Evolutionary conservation across 2,329 filamentous ascomycete species (phyloP), one percentile per base, ranked within the genome.

Genomic region (Akanthomyces lecanii): DNA sequence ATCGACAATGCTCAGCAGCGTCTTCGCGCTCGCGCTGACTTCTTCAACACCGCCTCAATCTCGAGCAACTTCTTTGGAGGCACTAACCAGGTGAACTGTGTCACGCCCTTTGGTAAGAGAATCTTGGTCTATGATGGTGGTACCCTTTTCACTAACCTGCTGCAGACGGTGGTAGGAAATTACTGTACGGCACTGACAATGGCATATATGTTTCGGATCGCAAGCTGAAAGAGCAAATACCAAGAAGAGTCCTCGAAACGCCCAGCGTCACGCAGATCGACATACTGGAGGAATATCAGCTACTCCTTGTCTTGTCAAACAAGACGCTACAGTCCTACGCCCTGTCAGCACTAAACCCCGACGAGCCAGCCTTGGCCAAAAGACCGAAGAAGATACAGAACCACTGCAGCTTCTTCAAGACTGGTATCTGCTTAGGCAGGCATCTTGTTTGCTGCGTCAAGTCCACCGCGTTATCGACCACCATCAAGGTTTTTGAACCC

Each of bases 401-500:
- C 70, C 93, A 97, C 77, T 96, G 94, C 76, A 97, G 94, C 76
- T 99, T 98, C 80, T 99, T 99, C 86, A 97, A 96, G 78, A 90
- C 92, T 21, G 95, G 95, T 45, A 96, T 97, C 71, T 98, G 95
- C 73, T 84, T 97, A 64, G 93, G 95, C 40, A 86, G 95, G 66
- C 95, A 98, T 73, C 82, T 99, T 61, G 95, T 99, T 36, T 98
- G 94, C 77, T 96, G 92, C 69, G 95, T 98, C 71, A 98, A 97
- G 80, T 96, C 92, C 47, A 94, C 90, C 21, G 91, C 93, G 3
- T 81, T 98, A 38, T 97, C 92, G 59, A 96, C 92, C 16, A 98
- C 94, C 2, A 97, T 99, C 81, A 98, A 98, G 78, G 95, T 98
- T n/a, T 98, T 92, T 76, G 94, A 99, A 77, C 95, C 95, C 1